Evolutionary conservation across 2,329 filamentous ascomycete genomes (phyloP).

Genomic region (Paracamarosporium sp.): DNA sequence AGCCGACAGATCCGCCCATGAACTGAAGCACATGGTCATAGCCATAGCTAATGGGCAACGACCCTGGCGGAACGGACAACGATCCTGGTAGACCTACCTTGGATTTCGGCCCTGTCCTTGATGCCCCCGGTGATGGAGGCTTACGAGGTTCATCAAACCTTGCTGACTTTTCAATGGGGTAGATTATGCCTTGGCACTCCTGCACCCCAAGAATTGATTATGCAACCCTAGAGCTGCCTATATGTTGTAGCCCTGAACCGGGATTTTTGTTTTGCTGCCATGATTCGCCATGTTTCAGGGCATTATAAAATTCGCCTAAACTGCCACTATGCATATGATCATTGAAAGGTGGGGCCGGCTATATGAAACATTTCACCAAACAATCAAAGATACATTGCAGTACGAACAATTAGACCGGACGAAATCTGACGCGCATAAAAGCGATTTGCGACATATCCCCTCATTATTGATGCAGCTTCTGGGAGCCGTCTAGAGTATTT

Average conservation of each 20-base stretch:
- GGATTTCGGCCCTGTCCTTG: not conserved
- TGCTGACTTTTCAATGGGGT: not conserved
- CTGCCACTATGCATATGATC: not conserved
- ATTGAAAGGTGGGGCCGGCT: not conserved
- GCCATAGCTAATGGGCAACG: too few species aligned
- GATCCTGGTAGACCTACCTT: not conserved
- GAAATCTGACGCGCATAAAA: too few species aligned
- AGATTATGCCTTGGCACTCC: not conserved
- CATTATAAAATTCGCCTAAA: not conserved
- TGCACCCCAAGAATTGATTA: not conserved
- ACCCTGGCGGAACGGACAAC: too few species aligned
- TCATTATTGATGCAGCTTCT: not conserved
- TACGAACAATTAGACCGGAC: not conserved
- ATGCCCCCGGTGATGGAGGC: not conserved
- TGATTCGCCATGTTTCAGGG: conserved; percentile 2
- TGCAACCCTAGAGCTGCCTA: not conserved
- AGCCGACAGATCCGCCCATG: not conserved
- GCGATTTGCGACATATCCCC: not conserved
- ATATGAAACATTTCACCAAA: not conserved
- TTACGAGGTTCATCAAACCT: not conserved
- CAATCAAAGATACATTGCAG: not conserved
- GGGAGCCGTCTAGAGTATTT: not conserved
- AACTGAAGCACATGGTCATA: not conserved
- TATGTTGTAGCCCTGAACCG: not conserved
- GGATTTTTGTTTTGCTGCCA: not conserved